These are phyloP conservation scores for Hygrocybe punicea DNA, from an alignment of 768 basidiomycete genomes.

Conservation along the genomic window DNA sequence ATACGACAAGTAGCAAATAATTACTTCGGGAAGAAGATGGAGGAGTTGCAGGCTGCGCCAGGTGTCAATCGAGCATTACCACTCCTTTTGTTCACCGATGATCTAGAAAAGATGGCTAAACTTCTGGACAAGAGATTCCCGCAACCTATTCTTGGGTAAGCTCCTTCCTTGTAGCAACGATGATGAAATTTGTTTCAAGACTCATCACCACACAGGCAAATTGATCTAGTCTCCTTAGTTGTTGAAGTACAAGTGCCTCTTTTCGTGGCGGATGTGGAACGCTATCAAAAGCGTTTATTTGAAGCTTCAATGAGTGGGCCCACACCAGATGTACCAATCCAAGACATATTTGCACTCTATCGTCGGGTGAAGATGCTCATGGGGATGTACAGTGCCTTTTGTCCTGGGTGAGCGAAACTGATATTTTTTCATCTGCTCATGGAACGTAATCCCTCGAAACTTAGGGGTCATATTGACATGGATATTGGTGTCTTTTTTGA, in stretches of 20 bases:
- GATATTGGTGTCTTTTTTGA: constrained; percentile 79
- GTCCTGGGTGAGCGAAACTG: constrained; percentile 56
- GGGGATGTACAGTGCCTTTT: constrained; percentile 81
- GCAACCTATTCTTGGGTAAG: constrained; percentile 76
- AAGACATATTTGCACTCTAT: constrained; percentile 87
- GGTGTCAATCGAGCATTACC: constrained; percentile 82
- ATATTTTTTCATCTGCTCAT: not conserved
- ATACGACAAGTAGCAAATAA: constrained; percentile 57
- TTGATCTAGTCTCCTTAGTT: constrained; percentile 74
- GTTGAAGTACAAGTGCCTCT: constrained; percentile 67
- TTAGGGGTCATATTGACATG: constrained; percentile 58
- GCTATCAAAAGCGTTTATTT: constrained; percentile 67
- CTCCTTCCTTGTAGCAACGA: constrained; percentile 10
- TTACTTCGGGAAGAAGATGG: constrained; percentile 61
- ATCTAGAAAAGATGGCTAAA: constrained; percentile 84
- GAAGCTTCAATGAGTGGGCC: constrained; percentile 85
- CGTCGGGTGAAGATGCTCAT: constrained; percentile 69
- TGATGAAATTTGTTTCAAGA: constrained; percentile 1
- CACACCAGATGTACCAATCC: constrained; percentile 82
- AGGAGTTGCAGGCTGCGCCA: constrained; percentile 61
- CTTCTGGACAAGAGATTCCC: constrained; percentile 83
- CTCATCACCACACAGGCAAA: constrained; percentile 39
- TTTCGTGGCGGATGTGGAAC: constrained; percentile 62
- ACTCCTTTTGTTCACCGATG: constrained; percentile 78
- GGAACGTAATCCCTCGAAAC: constrained; percentile 2